Percentiles rank a stretch among this genome's conserved stretches.
phyloP scores from a whole-genome alignment of 164 flowering plant species.

The Annona squamosa region DNA sequence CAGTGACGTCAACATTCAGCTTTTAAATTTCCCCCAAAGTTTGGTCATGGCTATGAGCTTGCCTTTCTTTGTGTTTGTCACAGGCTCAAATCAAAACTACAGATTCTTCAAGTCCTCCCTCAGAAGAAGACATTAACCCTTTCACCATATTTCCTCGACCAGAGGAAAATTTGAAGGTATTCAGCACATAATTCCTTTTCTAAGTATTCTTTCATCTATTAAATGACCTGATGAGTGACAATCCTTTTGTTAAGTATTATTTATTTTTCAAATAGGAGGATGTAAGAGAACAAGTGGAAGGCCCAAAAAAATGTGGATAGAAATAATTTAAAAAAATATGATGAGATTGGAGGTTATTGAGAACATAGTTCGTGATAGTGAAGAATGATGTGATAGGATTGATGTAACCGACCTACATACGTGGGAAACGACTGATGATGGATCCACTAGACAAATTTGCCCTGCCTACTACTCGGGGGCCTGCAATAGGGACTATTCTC shows the following conservation, averaged over 20 bases:
- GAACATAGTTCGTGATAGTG: too few relatives aligned
- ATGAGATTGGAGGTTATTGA: too few relatives aligned
- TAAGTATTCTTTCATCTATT: background rate
- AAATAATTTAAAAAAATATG: too few relatives aligned
- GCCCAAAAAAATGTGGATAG: too few relatives aligned
- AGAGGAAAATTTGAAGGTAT: constrained; percentile 75
- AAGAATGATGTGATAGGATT: too few relatives aligned
- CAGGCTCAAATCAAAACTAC: constrained; percentile 13
- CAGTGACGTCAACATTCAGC: background rate
- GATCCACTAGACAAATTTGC: too few relatives aligned
- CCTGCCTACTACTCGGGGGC: too few relatives aligned
- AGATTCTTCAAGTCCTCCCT: constrained; percentile 31
- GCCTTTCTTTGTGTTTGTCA: background rate
- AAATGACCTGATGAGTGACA: background rate
- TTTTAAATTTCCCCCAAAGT: background rate
- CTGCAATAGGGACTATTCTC: too few relatives aligned
- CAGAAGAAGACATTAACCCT: constrained; percentile 91
- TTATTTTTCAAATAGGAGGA: too few relatives aligned
- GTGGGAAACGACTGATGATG: too few relatives aligned
- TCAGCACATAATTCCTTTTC: background rate
- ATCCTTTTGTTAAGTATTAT: background rate
- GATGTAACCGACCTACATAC: too few relatives aligned
- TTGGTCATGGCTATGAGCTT: background rate
- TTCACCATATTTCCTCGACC: constrained; percentile 75
- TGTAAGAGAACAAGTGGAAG: too few relatives aligned